Evolutionary conservation across 164 flowering plant genomes (phyloP).

Genomic region (Platanus orientalis): DNA sequence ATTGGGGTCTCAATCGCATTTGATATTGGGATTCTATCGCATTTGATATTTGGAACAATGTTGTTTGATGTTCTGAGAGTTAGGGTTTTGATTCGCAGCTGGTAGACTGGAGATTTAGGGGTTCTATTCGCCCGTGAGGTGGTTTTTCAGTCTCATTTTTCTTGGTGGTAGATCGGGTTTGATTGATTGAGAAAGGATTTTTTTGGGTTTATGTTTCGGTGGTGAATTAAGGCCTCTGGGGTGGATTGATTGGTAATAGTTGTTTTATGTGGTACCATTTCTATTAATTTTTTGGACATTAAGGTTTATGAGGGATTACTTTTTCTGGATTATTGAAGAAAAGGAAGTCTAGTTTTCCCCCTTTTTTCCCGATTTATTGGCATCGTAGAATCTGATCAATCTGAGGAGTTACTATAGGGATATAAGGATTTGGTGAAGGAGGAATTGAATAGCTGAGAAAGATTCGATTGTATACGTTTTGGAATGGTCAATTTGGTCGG

Average conservation of each 20-base stretch:
- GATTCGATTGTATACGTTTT: too few relatives aligned
- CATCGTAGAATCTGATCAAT: neutral
- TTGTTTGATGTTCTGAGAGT: neutral
- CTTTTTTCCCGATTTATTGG: slow-evolving; percentile 2
- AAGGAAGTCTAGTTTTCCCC: too few relatives aligned
- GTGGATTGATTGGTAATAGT: too few relatives aligned
- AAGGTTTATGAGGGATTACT: neutral
- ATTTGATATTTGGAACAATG: too few relatives aligned
- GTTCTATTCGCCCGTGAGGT: neutral
- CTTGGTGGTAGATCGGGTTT: slow-evolving; percentile 1
- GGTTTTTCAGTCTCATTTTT: too few relatives aligned
- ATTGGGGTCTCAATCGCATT: neutral
- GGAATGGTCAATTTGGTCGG: too few relatives aligned
- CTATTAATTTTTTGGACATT: neutral
- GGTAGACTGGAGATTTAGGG: slow-evolving; percentile 9
- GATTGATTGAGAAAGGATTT: neutral
- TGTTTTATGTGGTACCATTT: neutral
- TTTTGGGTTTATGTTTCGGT: slow-evolving; percentile 1
- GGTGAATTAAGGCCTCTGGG: too few relatives aligned
- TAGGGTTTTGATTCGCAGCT: slow-evolving; percentile 13
- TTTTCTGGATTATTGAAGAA: neutral
- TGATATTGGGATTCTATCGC: too few relatives aligned
- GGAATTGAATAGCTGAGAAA: too few relatives aligned
- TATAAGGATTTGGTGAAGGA: slow-evolving; percentile 2
- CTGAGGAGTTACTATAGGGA: neutral